Base-by-base conservation (phyloP, 1,139 yeast species). In the Sugiyamaella pinicola region DNA sequence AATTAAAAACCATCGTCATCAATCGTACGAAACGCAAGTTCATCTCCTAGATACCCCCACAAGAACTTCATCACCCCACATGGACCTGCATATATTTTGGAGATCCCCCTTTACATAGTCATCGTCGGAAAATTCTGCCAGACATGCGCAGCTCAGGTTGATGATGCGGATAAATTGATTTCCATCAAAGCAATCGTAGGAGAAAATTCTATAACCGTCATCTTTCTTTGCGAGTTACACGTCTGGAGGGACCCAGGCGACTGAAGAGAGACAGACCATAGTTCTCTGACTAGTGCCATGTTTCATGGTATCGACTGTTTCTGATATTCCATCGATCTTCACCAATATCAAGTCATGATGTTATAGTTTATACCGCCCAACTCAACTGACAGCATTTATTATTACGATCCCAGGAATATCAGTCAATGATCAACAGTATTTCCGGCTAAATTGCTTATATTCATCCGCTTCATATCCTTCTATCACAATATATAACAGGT, bases 381-480 rank as follows among this genome's bases (percentile, higher is more conserved):
- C 28, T n/a, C 28, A 24, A 24, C 9, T 24, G 28, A 24, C 28
- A 24, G 28, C 28, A 6, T 6, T 24, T 24, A 24, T 24, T n/a
- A n/a, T n/a, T n/a, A n/a, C 6, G 28, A 33, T n/a, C 37, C 18
- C 13, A 7, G 12, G 6, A 6, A n/a, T 26, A 40, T 40, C 45
- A 13, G 15, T 7, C 17, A n/a, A 5, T 24, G 46, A 29, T 28
- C 35, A 42, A n/a, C 37, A 13, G 17, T 4, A 19, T 39, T 13
- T 10, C 46, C 46, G 46, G 46, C 22, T 42, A 42, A 42, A 42
- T 42, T 13, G 37, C 28, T 24, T 6, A 24, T 9, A 24, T 6
- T 6, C 9, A 24, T 24, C 6, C 28, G 6, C 28, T 6, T 24
- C 28, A 6, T 6, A 24, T 24, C 9, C 28, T 9, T 6, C 6